phyloP scores from a whole-genome alignment of 352 stramenopile species.

The Globisporangium paroecandrum region DNA sequence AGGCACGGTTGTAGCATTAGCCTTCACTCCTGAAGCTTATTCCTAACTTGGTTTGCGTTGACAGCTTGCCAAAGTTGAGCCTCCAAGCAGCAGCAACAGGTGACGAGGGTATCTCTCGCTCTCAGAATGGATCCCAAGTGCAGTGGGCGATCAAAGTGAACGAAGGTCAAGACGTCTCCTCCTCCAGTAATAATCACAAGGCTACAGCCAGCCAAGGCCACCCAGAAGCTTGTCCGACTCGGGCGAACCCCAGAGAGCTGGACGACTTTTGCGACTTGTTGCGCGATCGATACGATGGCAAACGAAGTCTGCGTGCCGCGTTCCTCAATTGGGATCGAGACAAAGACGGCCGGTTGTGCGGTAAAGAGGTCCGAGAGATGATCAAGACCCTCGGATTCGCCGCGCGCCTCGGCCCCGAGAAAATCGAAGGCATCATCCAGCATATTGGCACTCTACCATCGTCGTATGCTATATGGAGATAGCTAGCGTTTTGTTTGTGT shows the following conservation, averaged over 20 bases:
- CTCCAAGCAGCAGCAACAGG: not conserved
- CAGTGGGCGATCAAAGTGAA: conserved; percentile 40
- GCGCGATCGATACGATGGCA: conserved; percentile 56
- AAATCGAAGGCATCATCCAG: conserved; percentile 34
- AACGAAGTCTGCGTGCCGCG: conserved; percentile 44
- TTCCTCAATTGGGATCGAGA: conserved; percentile 61
- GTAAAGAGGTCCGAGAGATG: conserved; percentile 40
- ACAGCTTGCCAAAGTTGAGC: conserved; percentile 4
- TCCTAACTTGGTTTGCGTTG: not conserved
- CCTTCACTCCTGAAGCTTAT: too few species aligned
- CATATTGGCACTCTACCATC: conserved; percentile 31
- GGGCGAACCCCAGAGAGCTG: conserved; percentile 12
- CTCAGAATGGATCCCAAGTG: conserved; percentile 16
- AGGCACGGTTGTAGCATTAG: too few species aligned
- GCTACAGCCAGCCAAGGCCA: not conserved
- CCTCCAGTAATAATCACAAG: not conserved
- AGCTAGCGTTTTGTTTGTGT: not conserved
- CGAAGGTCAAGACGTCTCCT: not conserved
- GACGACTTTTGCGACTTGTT: conserved; percentile 38
- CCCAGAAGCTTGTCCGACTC: not conserved
- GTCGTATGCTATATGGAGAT: conserved; percentile 17
- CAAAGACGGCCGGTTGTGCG: conserved; percentile 44
- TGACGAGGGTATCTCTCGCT: not conserved
- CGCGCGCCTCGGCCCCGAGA: conserved; percentile 30
- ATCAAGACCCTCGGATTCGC: conserved; percentile 37